Conservation (phyloP, 1,139 yeast species). For the Pichia sp. region DNA sequence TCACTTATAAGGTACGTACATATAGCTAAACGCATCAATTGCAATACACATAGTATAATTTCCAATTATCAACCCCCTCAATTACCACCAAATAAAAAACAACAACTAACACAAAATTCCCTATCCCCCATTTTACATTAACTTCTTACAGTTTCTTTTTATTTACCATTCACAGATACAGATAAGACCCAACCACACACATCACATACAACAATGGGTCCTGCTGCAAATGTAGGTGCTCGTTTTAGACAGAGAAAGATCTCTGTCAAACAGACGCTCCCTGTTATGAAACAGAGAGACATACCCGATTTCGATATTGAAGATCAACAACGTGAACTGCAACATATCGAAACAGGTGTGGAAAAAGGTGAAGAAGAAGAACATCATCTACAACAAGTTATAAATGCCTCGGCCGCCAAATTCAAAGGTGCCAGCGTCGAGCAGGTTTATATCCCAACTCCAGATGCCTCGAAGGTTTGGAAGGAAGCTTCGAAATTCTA, state of each 20-base stretch:
- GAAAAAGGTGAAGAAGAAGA: slow-evolving; percentile 98
- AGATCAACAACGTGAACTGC: slow-evolving; percentile 78
- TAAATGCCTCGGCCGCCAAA: slow-evolving; percentile 71
- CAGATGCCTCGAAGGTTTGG: slow-evolving; percentile 90
- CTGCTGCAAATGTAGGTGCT: slow-evolving; percentile 47
- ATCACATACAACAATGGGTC: slow-evolving; percentile 29
- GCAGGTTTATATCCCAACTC: slow-evolving; percentile 90
- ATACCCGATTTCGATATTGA: slow-evolving; percentile 76
- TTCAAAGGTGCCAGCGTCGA: slow-evolving; percentile 50
- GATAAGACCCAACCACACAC: no score
- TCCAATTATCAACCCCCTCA: not conserved
- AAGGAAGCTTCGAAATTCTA: slow-evolving; percentile 72
- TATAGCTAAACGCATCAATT: not conserved
- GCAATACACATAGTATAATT: not conserved
- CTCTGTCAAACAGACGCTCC: slow-evolving; percentile 85
- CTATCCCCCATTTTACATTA: no score
- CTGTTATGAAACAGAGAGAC: slow-evolving; percentile 74
- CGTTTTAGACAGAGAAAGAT: slow-evolving; percentile 90
- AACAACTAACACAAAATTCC: no score
- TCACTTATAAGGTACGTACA: slow-evolving; percentile 4
- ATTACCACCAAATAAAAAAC: no score
- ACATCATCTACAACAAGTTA: slow-evolving; percentile 91
- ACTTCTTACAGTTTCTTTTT: not conserved
- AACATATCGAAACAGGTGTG: slow-evolving; percentile 95
- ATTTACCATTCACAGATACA: not conserved